Percentiles rank a stretch among this genome's conserved stretches.
Conservation (phyloP, 1,284 basidiomycete genomes). For the Inonotus obliquus region DNA sequence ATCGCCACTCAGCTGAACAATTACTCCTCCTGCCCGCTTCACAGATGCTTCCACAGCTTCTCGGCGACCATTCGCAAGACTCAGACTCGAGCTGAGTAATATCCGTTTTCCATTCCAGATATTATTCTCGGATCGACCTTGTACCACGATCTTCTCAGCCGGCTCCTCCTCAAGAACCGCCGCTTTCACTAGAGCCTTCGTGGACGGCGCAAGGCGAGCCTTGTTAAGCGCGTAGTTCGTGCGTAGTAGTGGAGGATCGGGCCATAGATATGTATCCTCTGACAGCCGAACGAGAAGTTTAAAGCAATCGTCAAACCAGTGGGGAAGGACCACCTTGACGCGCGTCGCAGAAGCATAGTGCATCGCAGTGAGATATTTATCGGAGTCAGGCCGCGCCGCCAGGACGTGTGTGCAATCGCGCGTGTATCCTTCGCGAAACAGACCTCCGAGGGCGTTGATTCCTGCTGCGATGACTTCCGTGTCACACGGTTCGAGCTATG, state of each 20-base stretch:
- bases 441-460: constrained; percentile 76
- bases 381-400: constrained; percentile 43
- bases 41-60: constrained; percentile 56
- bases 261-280: constrained; percentile 68
- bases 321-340: constrained; percentile 65
- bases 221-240: constrained; percentile 23
- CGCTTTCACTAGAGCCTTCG: constrained; percentile 42
- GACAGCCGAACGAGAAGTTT: constrained; percentile 56
- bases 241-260: constrained; percentile 51
- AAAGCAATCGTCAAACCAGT: constrained; percentile 82
- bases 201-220: constrained; percentile 32
- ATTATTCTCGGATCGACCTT: constrained; percentile 19
- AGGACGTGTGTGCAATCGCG: constrained; percentile 86
- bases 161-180: constrained; percentile 20
- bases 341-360: constrained; percentile 48
- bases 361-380: constrained; percentile 62
- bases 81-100: constrained; percentile 54
- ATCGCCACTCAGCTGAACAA: constrained; percentile 40
- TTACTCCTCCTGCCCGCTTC: constrained; percentile 48
- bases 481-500: constrained; percentile 55
- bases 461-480: constrained; percentile 69
- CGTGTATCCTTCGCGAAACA: constrained; percentile 71
- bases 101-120: constrained; percentile 50
- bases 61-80: constrained; percentile 43
- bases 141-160: constrained; percentile 2